Percentiles rank a stretch among this genome's conserved stretches.
Conservation (phyloP, 2,329 filamentous ascomycete genomes). For the Sporothrix schenckii region DNA sequence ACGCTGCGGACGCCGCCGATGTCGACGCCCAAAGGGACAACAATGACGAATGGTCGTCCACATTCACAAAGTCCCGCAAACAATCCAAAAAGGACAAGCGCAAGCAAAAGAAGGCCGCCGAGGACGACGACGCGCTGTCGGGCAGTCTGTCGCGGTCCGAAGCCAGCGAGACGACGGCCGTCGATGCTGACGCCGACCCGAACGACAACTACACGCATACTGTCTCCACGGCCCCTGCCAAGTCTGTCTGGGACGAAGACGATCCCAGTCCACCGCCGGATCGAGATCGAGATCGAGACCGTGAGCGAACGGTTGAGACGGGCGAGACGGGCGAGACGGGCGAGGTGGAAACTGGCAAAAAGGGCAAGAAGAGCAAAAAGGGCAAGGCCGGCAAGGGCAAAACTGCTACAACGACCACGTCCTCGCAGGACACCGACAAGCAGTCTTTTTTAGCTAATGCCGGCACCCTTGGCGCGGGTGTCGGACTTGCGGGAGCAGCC, state of each 20-base stretch:
- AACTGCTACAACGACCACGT: not conserved
- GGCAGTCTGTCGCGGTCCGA: slow-evolving; percentile 15
- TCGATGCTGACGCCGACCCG: not conserved
- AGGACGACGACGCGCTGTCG: not conserved
- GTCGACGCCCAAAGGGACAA: slow-evolving; percentile 33
- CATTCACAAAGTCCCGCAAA: slow-evolving; percentile 17
- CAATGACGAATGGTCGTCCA: slow-evolving; percentile 44
- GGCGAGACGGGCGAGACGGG: slow-evolving; percentile 36
- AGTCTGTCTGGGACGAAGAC: slow-evolving; percentile 15
- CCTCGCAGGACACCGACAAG: not conserved
- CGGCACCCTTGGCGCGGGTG: slow-evolving; percentile 71
- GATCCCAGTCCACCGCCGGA: slow-evolving; percentile 26
- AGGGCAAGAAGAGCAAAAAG: slow-evolving; percentile 39
- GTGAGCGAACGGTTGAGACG: not conserved
- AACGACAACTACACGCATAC: not conserved
- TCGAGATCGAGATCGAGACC: slow-evolving; percentile 12
- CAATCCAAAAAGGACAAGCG: slow-evolving; percentile 29
- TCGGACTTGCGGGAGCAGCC: slow-evolving; percentile 58
- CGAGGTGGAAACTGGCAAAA: slow-evolving; percentile 21
- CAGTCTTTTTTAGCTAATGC: slow-evolving; percentile 72
- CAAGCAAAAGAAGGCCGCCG: slow-evolving; percentile 27
- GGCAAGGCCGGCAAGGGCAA: not conserved
- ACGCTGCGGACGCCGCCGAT: not conserved
- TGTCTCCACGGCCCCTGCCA: not conserved
- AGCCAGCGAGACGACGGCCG: slow-evolving; percentile 13